Evolutionary conservation across 1,139 yeast genomes (phyloP).

Genomic region (Diutina mesorugosa): DNA sequence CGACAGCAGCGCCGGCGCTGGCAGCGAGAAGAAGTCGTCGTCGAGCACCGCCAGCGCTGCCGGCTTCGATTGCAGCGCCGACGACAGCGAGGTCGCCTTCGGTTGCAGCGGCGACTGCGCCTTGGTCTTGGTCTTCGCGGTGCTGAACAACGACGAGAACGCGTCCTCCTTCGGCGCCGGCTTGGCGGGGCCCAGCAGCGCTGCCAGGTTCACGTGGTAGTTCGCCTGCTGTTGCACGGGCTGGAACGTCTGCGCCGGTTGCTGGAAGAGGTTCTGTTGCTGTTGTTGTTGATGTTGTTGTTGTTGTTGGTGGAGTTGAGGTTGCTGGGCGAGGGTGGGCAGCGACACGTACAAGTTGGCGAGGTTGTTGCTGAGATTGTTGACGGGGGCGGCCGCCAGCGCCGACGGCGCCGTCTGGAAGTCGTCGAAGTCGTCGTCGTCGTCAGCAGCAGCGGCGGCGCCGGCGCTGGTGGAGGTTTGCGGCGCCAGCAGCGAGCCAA

Average conservation of each 20-base stretch:
- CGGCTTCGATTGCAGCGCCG: conserved; percentile 5
- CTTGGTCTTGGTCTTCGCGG: conserved; percentile 42
- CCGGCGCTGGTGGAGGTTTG: conserved; percentile 12
- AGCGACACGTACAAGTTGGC: conserved; percentile 22
- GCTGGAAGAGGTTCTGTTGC: conserved; percentile 2
- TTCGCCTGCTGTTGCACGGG: not conserved
- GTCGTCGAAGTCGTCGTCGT: conserved; percentile 91
- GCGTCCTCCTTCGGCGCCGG: conserved; percentile 43
- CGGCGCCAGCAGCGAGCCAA: conserved; percentile 21
- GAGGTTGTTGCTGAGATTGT: conserved; percentile 19
- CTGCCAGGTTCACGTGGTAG: conserved; percentile 3
- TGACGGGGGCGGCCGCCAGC: conserved; percentile 10
- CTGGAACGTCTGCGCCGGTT: not conserved
- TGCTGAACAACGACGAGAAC: conserved; percentile 66
- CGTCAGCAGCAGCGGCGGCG: conserved; percentile 39
- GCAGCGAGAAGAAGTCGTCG: conserved; percentile 14
- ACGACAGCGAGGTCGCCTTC: conserved; percentile 2
- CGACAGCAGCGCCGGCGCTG: not conserved
- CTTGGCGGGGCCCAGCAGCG: conserved; percentile 18
- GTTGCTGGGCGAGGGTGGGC: conserved; percentile 4
- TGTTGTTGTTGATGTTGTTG: not conserved
- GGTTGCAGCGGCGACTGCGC: conserved; percentile 5
- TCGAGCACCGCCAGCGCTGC: conserved; percentile 6
- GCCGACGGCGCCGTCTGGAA: conserved; percentile 69
- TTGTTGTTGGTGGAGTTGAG: conserved; percentile 9